These are phyloP conservation scores for Aspergillus pseudoglaucus DNA, from an alignment of 2,329 filamentous ascomycete genomes.

Conservation along the genomic window DNA sequence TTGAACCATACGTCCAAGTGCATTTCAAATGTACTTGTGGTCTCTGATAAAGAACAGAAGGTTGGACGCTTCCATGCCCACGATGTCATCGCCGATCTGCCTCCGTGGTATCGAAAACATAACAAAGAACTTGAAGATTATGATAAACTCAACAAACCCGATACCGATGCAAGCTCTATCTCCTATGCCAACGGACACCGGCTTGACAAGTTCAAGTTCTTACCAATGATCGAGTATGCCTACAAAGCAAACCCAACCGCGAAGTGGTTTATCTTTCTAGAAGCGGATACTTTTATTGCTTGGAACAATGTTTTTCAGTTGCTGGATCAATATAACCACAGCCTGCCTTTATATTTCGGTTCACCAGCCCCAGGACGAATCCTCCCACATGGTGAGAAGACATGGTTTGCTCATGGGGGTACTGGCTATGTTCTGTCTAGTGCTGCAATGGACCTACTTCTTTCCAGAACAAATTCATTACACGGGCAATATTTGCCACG, in stretches of 20 bases:
- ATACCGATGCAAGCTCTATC: too few relatives aligned
- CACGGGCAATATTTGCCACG: constrained; percentile 33
- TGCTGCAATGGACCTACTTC: constrained; percentile 40
- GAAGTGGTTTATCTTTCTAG: constrained; percentile 52
- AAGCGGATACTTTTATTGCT: constrained; percentile 49
- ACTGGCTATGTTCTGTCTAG: constrained; percentile 44
- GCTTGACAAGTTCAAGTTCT: constrained; percentile 51
- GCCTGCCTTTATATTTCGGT: constrained; percentile 43
- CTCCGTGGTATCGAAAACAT: too few relatives aligned
- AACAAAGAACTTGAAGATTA: too few relatives aligned
- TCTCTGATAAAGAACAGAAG: too few relatives aligned
- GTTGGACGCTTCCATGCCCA: too few relatives aligned
- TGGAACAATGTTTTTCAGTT: constrained; percentile 45
- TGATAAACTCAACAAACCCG: too few relatives aligned
- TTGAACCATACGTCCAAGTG: too few relatives aligned
- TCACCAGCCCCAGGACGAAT: constrained; percentile 39
- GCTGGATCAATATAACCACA: constrained; percentile 44
- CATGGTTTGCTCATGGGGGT: constrained; percentile 46
- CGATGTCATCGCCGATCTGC: too few relatives aligned
- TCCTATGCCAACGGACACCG: too few relatives aligned
- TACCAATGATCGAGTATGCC: constrained; percentile 49
- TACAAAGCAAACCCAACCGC: constrained; percentile 43
- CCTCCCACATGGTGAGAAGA: constrained; percentile 8
- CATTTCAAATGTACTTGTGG: too few relatives aligned
- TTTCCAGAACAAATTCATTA: constrained; percentile 10